A percentile compares a stretch with the other conserved stretches of the same genome.
These are phyloP conservation scores for Aristolochia californica DNA, from an alignment of 164 flowering plant species.

Conservation along the genomic window DNA sequence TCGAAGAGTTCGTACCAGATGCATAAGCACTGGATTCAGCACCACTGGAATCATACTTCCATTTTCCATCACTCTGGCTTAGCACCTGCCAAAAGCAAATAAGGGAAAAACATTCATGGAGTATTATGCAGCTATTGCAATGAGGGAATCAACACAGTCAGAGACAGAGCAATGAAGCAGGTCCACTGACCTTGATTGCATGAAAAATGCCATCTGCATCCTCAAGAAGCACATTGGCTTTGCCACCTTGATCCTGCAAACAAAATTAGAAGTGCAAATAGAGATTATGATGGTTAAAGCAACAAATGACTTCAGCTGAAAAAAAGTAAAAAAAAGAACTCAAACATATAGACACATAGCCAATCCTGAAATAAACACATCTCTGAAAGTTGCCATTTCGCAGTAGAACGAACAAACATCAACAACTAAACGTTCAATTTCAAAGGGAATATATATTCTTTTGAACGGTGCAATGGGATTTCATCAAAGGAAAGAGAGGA, in stretches of 20 bases:
- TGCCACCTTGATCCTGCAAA: conserved; percentile 48
- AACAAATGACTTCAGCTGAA: no score
- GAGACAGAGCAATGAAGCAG: not conserved
- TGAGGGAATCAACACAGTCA: not conserved
- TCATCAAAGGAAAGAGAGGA: no score
- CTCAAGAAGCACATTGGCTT: conserved; percentile 34
- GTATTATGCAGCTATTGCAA: not conserved
- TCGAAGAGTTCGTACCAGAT: conserved; percentile 56
- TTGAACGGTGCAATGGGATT: no score
- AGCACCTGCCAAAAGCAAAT: conserved; percentile 47
- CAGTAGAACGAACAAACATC: no score
- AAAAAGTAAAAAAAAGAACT: no score
- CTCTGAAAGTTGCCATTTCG: no score
- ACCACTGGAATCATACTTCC: conserved; percentile 72
- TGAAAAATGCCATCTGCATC: conserved; percentile 74
- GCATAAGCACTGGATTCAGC: conserved; percentile 82
- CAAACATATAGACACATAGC: no score
- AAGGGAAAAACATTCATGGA: not conserved
- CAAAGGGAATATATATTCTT: no score
- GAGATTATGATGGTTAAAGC: no score
- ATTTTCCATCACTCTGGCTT: conserved; percentile 96
- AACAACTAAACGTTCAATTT: no score
- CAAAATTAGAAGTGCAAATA: not conserved
- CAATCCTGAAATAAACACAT: no score
- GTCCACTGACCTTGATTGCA: conserved; percentile 63